A percentile compares a stretch with the other conserved stretches of the same genome.
Conservation (phyloP, 2,329 filamentous ascomycete species). For the Huntiella moniliformis region DNA sequence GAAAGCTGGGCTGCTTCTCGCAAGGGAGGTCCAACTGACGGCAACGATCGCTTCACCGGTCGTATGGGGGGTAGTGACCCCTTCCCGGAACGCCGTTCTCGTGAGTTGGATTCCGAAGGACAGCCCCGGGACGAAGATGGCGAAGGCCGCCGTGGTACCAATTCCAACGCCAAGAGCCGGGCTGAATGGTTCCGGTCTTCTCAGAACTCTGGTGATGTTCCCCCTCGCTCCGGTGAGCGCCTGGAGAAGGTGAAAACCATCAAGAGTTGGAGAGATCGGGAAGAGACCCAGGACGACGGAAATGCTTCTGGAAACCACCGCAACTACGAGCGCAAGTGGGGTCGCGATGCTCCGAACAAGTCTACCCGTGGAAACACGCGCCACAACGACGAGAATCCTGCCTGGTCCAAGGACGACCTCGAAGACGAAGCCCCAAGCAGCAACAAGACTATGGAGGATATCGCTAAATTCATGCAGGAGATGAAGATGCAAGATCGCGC, state of each 20-base stretch:
- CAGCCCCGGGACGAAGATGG: conserved; percentile 29
- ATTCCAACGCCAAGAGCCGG: conserved; percentile 45
- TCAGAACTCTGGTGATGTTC: conserved; percentile 17
- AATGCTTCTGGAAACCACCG: conserved; percentile 23
- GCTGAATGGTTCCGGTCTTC: conserved; percentile 60
- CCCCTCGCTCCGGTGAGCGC: conserved; percentile 26
- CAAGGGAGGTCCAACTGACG: conserved; percentile 55
- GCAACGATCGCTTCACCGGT: conserved; percentile 50
- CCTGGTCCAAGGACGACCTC: conserved; percentile 63
- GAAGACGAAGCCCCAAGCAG: conserved; percentile 48
- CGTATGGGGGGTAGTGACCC: conserved; percentile 37
- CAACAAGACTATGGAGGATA: conserved; percentile 65
- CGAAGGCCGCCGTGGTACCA: conserved; percentile 32
- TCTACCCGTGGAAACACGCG: conserved; percentile 23
- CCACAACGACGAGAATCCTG: conserved; percentile 60
- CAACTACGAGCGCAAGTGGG: conserved; percentile 31
- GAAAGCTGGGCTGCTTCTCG: conserved; percentile 62
- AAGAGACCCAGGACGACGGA: conserved; percentile 36
- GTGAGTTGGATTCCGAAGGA: conserved; percentile 38
- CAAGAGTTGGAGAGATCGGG: conserved; percentile 42
- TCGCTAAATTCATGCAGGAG: conserved; percentile 81
- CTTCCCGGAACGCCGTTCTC: conserved; percentile 25
- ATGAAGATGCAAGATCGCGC: conserved; percentile 46
- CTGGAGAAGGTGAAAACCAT: conserved; percentile 28
- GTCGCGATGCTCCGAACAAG: conserved; percentile 26